Base-by-base conservation (phyloP, 2,329 filamentous ascomycete species). In the Colletotrichum lupini region DNA sequence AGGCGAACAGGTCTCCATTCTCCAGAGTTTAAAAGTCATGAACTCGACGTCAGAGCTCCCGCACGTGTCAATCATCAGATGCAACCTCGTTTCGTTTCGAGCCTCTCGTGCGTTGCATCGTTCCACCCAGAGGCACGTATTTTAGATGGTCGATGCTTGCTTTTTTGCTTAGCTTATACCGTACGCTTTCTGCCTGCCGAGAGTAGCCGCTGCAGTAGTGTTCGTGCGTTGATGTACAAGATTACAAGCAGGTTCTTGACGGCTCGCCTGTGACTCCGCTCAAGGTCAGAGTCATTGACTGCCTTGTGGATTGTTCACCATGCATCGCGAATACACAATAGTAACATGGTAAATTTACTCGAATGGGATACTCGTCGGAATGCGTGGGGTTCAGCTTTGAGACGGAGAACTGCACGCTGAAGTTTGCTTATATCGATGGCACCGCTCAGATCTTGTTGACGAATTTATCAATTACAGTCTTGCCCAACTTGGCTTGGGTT, bases 61-160 rank as follows among this genome's bases (percentile, higher is more conserved):
- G 60, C 70, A 70, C 70, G 55, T 73, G 70, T 61, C 60, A 65
- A 73, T 52, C 55, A 65, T 73, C 70, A 65, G 67, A 70, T 46
- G 67, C 59, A 60, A 70, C 42, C 24, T 57, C 46, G 37, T 53
- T 53, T 57, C 28, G 53, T 70, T 66, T 66, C 55, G 56, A 63
- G 30, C 42, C 63, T 24, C 16, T 30, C 67, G 46, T 55, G 30
- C 62, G 28, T 30, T 26, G 52, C 16, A 28, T n/a, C 14, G 12
- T 26, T 14, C 52, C 30, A 30, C 8, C 30, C 49, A 52, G 49
- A 42, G 52, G 55, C 9, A 57, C 24, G 35, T 30, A 65, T 46
- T 24, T 65, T 30, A 22, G 5, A 14, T n/a, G 24, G 52, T 30
- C 52, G 32, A 22, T 22, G 32, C 32, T 65, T n/a, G 11, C 14